Evolutionary conservation across 2,329 filamentous ascomycete species (phyloP).

Genomic region (Ophiocordyceps camponoti-floridani): DNA sequence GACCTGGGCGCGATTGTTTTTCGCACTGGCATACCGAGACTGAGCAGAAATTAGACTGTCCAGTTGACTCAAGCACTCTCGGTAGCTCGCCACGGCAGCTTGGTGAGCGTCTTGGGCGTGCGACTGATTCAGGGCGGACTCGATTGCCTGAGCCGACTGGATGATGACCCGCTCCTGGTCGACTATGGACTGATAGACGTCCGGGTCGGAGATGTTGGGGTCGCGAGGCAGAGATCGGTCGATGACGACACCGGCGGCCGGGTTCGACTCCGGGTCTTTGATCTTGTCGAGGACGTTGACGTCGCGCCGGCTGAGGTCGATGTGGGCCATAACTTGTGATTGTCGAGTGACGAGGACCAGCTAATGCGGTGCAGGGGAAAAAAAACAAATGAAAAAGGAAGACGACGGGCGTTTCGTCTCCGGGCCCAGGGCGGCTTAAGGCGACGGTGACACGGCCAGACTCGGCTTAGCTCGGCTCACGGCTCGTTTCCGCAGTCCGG

Average conservation of each 20-base stretch:
- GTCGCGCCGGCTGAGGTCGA: conserved; percentile 37
- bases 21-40: conserved; percentile 52
- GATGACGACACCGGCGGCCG: conserved; percentile 32
- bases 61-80: conserved; percentile 27
- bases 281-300: conserved; percentile 47
- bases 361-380: not conserved
- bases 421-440: not conserved
- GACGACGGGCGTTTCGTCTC: too few relatives aligned
- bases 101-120: conserved; percentile 17
- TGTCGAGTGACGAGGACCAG: not conserved
- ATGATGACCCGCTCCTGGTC: conserved; percentile 35
- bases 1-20: conserved; percentile 59
- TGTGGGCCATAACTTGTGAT: conserved; percentile 23
- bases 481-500: conserved; percentile 10
- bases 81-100: conserved; percentile 24
- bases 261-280: conserved; percentile 46
- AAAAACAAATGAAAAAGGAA: not conserved
- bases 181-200: conserved; percentile 31
- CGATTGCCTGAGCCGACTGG: conserved; percentile 32
- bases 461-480: conserved; percentile 22
- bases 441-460: conserved; percentile 13
- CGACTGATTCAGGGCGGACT: conserved; percentile 30
- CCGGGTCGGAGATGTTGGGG: conserved; percentile 32
- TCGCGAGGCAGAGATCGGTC: conserved; percentile 37
- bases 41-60: conserved; percentile 35